Evolutionary conservation across 306 rosid species (phyloP), one percentile per base, ranked within the genome.

Genomic region (Geum urbanum): DNA sequence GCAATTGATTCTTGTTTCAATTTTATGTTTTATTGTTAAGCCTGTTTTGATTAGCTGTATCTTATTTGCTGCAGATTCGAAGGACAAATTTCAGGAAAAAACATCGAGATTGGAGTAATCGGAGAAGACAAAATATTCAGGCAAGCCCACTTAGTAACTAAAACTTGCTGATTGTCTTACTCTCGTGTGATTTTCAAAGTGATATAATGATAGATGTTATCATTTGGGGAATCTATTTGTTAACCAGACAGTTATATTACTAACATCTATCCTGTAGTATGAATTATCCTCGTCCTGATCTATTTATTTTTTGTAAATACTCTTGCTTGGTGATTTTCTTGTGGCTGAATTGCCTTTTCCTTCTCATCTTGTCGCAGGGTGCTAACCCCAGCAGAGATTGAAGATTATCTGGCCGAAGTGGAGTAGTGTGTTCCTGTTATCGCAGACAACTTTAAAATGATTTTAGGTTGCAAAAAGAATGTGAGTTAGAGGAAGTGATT

Each of bases 381-480:
- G 63, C 79, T 95, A 78, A 84, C 97, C 14, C 96, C 99, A 58
- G 96, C 96, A 9, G 96, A 91, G 79, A 89, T 95, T 56, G 97
- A 95, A 45, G 99, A 95, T 80, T 95, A 95, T 69, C 83, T 95
- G 78, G 97, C 85, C 53, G 99, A 95, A 89, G 97, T 95, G 70
- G 99, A 95, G 71, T 91, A 86, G 75, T 64, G 75, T 64, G 20
- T 80, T 74, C 67, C n/a, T 46, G 41, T 39, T 60, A 11, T 70
- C 10, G 44, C 41, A 0, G 20, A 70, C 41, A 55, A 2, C 32
- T 55, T 11, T 45, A 22, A 5, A 43, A 43, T 11, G 46, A 16
- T 32, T 24, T 10, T 43, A 44, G 46, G 65, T 43, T 70, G 74
- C 45, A 5, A 56, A 32, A 56, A 55, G 43, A 54, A 55, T 56